Conservation (phyloP, 371 early-diverging fungal species). For the Mucor indicus region DNA sequence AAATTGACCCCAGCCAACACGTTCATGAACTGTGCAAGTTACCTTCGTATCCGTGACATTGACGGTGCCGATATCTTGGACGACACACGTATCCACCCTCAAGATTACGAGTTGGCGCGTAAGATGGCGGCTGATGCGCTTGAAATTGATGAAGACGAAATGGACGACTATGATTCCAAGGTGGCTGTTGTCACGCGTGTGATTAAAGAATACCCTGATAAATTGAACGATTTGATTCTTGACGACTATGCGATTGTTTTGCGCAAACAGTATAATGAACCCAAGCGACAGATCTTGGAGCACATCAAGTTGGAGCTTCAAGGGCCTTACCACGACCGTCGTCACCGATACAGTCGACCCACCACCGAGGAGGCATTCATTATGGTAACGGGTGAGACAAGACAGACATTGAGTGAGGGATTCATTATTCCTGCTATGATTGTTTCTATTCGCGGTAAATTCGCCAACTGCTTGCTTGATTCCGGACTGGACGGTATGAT, state of each 20-base stretch:
- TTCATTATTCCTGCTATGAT: slow-evolving; percentile 68
- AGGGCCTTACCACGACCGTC: slow-evolving; percentile 78
- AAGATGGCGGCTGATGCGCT: slow-evolving; percentile 98
- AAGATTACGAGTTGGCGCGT: slow-evolving; percentile 92
- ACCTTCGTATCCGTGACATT: slow-evolving; percentile 73
- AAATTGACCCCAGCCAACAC: slow-evolving; percentile 69
- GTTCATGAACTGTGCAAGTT: slow-evolving; percentile 93
- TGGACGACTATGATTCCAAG: slow-evolving; percentile 66
- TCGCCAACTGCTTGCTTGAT: slow-evolving; percentile 72
- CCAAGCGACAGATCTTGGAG: slow-evolving; percentile 77
- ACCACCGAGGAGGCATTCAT: slow-evolving; percentile 69
- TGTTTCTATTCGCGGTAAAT: slow-evolving; percentile 63
- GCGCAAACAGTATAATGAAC: slow-evolving; percentile 65
- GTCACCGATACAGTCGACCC: slow-evolving; percentile 62
- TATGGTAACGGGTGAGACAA: slow-evolving; percentile 88
- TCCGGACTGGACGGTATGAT: slow-evolving; percentile 87
- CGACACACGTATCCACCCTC: slow-evolving; percentile 93
- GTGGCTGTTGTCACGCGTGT: slow-evolving; percentile 69
- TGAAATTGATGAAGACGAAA: slow-evolving; percentile 86
- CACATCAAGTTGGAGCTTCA: slow-evolving; percentile 88
- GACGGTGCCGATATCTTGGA: slow-evolving; percentile 80
- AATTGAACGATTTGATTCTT: slow-evolving; percentile 82
- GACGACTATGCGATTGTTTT: slow-evolving; percentile 91
- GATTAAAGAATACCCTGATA: slow-evolving; percentile 75
- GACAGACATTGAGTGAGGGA: slow-evolving; percentile 62